Evolutionary conservation across 441 rosid species (phyloP).

Genomic region (Gossypium lobatum): DNA sequence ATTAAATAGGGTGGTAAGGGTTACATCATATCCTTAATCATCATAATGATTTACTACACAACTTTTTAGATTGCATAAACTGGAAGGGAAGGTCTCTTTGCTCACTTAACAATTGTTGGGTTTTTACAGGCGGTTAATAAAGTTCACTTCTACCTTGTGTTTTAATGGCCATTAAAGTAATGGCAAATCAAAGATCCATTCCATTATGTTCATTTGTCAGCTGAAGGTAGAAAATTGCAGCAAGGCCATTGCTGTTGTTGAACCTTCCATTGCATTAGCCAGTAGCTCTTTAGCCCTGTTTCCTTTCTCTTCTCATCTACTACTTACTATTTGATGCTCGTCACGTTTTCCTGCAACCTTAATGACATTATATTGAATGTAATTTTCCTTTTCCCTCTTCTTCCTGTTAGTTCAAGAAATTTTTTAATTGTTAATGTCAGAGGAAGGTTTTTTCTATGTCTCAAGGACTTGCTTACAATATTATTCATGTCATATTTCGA

Average conservation of each 20-base stretch:
- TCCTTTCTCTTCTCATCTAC: background rate
- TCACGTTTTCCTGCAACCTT: background rate
- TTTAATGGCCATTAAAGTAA: background rate
- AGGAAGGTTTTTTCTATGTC: too few species aligned
- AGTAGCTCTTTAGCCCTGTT: background rate
- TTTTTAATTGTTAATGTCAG: too few species aligned
- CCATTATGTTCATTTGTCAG: too few species aligned
- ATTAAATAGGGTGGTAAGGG: background rate
- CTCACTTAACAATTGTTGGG: too few species aligned
- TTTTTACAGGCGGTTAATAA: too few species aligned
- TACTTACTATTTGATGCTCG: background rate
- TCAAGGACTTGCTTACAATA: too few species aligned
- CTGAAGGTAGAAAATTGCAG: too few species aligned
- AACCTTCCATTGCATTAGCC: background rate
- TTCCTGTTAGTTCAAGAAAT: too few species aligned
- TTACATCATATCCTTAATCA: slow-evolving; percentile 5
- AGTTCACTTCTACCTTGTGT: background rate
- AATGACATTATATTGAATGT: background rate
- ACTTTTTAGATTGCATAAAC: background rate
- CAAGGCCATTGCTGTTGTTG: too few species aligned
- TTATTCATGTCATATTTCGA: too few species aligned
- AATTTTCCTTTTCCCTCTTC: too few species aligned
- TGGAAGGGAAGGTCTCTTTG: background rate
- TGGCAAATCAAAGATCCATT: background rate
- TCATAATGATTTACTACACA: background rate